Evolutionary conservation across 83 land plant species (phyloP).

Genomic region (Diphasiastrum complanatum): DNA sequence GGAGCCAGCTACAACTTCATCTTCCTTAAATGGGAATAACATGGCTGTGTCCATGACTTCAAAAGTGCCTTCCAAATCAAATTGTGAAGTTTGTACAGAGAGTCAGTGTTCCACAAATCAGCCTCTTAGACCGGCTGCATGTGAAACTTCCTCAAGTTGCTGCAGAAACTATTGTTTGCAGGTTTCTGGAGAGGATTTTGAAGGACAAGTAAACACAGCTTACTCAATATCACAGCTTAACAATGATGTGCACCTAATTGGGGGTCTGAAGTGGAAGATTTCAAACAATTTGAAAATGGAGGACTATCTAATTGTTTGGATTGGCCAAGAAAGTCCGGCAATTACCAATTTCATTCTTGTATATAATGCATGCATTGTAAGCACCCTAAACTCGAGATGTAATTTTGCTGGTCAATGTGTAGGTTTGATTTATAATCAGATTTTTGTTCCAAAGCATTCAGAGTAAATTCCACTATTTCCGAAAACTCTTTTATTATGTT

Average conservation of each 20-base stretch:
- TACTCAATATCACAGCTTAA: too few species aligned
- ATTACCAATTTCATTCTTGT: conserved; percentile 76
- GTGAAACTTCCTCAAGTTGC: too few species aligned
- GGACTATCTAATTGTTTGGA: conserved; percentile 62
- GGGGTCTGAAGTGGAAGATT: conserved; percentile 65
- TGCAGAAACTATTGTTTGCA: too few species aligned
- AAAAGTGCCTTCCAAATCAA: not conserved
- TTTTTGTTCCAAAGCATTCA: too few species aligned
- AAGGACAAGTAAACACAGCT: too few species aligned
- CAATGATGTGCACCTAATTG: too few species aligned
- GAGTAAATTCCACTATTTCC: too few species aligned
- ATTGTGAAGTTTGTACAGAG: too few species aligned
- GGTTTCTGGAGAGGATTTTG: too few species aligned
- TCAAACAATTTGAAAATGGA: conserved; percentile 52
- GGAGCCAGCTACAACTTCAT: conserved; percentile 31
- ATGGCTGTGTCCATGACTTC: not conserved
- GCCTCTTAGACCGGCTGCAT: too few species aligned
- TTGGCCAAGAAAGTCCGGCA: conserved; percentile 76
- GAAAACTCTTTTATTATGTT: too few species aligned
- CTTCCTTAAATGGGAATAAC: not conserved
- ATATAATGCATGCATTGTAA: conserved; percentile 61
- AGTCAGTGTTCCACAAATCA: too few species aligned
- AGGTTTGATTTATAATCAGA: not conserved
- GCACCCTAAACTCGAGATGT: conserved; percentile 22
- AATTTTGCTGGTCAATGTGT: not conserved